Conservation (phyloP, 768 basidiomycete species). For the Phlebiopsis flavidoalba region DNA sequence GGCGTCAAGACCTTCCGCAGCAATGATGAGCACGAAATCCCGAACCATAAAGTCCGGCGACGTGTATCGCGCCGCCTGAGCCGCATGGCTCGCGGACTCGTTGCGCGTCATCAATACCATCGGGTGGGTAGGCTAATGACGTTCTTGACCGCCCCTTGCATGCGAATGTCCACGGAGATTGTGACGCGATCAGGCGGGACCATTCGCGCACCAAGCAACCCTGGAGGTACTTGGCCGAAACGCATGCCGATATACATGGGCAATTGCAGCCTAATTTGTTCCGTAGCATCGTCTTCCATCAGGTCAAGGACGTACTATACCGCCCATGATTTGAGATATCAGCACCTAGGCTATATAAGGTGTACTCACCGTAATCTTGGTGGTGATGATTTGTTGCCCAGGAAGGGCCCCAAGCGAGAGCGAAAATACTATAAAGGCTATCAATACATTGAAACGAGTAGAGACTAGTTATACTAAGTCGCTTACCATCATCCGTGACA, state of each 20-base stretch:
- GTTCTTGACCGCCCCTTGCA: conserved; percentile 36
- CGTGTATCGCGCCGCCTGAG: conserved; percentile 24
- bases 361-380: conserved; percentile 35
- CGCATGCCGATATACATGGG: conserved; percentile 46
- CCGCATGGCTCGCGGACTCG: conserved; percentile 9
- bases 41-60: conserved; percentile 38
- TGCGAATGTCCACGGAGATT: conserved; percentile 44
- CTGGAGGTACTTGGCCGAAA: conserved; percentile 42
- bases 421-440: conserved; percentile 40
- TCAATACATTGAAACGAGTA: no score
- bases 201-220: conserved; percentile 27
- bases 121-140: conserved; percentile 43
- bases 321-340: conserved; percentile 32
- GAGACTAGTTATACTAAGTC: no score
- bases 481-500: conserved; percentile 48
- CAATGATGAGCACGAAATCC: conserved; percentile 49
- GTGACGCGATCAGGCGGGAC: conserved; percentile 29
- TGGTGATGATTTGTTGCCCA: conserved; percentile 32
- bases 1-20: conserved; percentile 43
- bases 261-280: conserved; percentile 49
- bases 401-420: conserved; percentile 55
- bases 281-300: conserved; percentile 41
- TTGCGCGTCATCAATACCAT: conserved; percentile 29
- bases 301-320: conserved; percentile 28
- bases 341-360: conserved; percentile 2